phyloP scores from a whole-genome alignment of 305 asterid species.

The Salvia sclarea region DNA sequence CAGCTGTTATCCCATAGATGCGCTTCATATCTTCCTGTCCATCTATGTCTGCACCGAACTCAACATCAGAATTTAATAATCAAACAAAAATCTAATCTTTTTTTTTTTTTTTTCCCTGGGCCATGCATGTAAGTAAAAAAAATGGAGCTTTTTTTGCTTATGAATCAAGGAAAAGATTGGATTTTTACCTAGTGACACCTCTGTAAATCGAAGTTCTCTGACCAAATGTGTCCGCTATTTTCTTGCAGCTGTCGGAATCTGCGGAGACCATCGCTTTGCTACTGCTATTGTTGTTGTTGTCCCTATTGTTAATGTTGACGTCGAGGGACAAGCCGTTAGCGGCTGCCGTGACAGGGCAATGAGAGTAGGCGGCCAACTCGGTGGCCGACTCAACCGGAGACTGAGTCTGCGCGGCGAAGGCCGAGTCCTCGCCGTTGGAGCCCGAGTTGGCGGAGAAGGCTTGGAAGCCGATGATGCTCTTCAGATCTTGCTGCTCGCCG shows the following conservation, averaged over 20 bases:
- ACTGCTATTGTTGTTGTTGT: neutral
- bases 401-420: conserved; percentile 59
- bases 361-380: conserved; percentile 57
- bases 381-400: conserved; percentile 57
- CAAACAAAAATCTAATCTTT: neutral
- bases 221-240: conserved; percentile 73
- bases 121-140: conserved; percentile 18
- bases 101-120: neutral
- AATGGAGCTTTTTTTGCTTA: too few species aligned
- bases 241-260: conserved; percentile 60
- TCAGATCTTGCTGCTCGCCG: conserved; percentile 67
- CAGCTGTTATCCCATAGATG: conserved; percentile 99
- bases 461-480: conserved; percentile 52
- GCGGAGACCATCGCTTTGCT: conserved; percentile 52
- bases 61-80: conserved; percentile 9
- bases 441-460: conserved; percentile 71
- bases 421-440: conserved; percentile 85
- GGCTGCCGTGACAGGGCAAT: conserved; percentile 33
- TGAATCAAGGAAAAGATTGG: neutral
- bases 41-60: conserved; percentile 70
- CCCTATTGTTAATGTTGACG: conserved; percentile 23
- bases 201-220: conserved; percentile 95
- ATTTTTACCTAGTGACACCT: conserved; percentile 83
- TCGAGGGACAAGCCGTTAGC: conserved; percentile 57
- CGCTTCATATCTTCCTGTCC: conserved; percentile 99